Evolutionary conservation across 441 rosid genomes (phyloP), one percentile per base, ranked within the genome.

Genomic region (Viola pubescens): DNA sequence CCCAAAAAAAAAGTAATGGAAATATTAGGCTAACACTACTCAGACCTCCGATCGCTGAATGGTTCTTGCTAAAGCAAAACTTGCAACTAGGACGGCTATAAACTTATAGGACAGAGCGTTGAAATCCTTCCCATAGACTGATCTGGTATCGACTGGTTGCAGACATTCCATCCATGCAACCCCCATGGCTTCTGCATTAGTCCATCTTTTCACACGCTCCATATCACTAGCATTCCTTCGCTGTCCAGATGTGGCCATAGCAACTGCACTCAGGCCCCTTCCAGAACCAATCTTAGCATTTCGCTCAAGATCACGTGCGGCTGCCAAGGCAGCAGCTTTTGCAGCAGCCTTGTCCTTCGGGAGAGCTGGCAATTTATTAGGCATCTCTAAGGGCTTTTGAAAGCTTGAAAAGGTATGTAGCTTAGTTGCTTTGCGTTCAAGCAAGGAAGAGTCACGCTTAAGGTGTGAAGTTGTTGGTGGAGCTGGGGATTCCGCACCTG

Each of bases 91-190:
- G 65, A 89, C 88, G 42, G 97, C 99, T 61, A 95, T 80, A 73
- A 79, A 91, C 74, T 95, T 95, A 70, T 95, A 95, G 66, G 98
- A 91, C 58, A 89, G 63, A 65, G 97, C 96, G 74, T 91, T 95
- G 64, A 95, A 89, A 82, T 95, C 99, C 74, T 91, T 91, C 62
- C 98, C 99, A 60, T 91, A 95, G 54, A 95, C 97, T 54, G 99
- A 82, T 87, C 82, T 83, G 39, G 95, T 86, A 73, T 88, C 98
- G 61, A 84, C 89, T 51, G 97, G 91, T 64, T 89, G 99, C 75
- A 95, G 76, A 75, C 99, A 95, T 82, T 95, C 99, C 91, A 86
- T 79, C 99, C 99, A 95, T 43, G 98, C 99, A 74, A 89, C 83
- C 38, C 84, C 87, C 99, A 95, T 95, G 67, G 99, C 96, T 82